Conservation (phyloP, 768 basidiomycete genomes). For the Tremella fuciformis region DNA sequence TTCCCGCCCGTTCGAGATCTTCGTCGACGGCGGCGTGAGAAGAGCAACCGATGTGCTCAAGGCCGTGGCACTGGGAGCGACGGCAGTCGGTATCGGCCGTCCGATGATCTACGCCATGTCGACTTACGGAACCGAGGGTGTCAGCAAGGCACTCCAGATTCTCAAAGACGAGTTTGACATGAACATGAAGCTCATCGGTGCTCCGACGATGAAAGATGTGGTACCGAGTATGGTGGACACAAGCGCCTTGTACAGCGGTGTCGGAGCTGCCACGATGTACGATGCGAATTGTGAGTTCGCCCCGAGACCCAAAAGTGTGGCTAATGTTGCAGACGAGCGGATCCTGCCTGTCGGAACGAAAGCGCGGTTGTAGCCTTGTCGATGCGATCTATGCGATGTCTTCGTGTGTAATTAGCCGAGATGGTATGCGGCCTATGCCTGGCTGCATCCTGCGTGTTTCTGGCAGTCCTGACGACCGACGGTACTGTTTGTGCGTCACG, state of each 20-base stretch:
- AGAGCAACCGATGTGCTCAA: constrained; percentile 86
- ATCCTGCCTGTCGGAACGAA: constrained; percentile 28
- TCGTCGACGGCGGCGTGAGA: constrained; percentile 91
- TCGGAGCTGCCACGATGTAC: constrained; percentile 67
- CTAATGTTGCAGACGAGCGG: constrained; percentile 22
- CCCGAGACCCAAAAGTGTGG: neutral
- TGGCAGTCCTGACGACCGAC: neutral
- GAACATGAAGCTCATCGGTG: constrained; percentile 91
- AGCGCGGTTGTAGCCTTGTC: constrained; percentile 18
- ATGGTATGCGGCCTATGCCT: neutral
- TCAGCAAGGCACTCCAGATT: constrained; percentile 57
- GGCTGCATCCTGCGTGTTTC: neutral
- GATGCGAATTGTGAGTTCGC: constrained; percentile 70
- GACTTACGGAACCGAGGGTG: constrained; percentile 78
- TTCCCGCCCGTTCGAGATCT: constrained; percentile 69
- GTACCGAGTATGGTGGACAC: constrained; percentile 87
- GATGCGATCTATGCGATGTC: neutral
- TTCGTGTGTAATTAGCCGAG: neutral
- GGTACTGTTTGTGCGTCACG: neutral
- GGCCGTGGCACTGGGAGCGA: constrained; percentile 83
- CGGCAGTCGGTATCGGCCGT: constrained; percentile 64
- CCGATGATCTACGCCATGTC: constrained; percentile 54
- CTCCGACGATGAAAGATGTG: constrained; percentile 72
- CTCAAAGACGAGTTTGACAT: constrained; percentile 95
- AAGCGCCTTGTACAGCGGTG: constrained; percentile 62